Base-by-base conservation (phyloP, 192 early-diverging fungal genomes). In the Nowakowskiella sp. region DNA sequence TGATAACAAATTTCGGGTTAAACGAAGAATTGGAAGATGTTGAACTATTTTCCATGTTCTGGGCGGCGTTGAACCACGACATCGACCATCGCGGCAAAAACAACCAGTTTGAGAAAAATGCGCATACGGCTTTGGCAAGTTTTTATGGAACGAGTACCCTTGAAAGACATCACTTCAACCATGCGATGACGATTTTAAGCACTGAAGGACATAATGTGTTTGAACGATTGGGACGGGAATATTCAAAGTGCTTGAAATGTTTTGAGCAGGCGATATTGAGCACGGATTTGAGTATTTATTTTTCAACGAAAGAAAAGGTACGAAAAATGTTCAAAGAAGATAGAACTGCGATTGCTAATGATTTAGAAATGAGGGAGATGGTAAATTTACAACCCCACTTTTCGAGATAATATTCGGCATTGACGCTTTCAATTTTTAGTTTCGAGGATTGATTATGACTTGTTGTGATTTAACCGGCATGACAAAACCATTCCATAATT, bases 61-160 rank as follows among this genome's bases (percentile, higher is more conserved):
- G 72, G 0, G 69, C 72, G 1, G 57, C 53, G 1, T 55, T 73
- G 13, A 72, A 68, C 46, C 72, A 73, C 47, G 72, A 73, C 54
- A 67, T 73, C 51, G 72, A 73, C 50, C 72, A 73, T 42, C 49
- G 72, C 42, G 72, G 72, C n/a, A 72, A 60, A 21, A 74, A 75
- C 58, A 74, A 74, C 43, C 16, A 39, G 28, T 74, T 74, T 42
- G 66, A 74, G 47, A 58, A 68, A 34, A 23, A 23, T 3, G 71
- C 72, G 16, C 42, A 71, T 10, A 66, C 72, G 7, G 65, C 19
- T 6, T 47, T 74, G 8, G 70, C 65, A 1, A 28, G 44, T 32
- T 67, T 73, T 51, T 74, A 72, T 44, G 46, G 48, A 21, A 61
- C 47, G 21, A 64, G 60, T 1, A 66, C 70, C 0, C 67, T 74